phyloP scores from a whole-genome alignment of 441 rosid species.

The Biscutella laevigata region DNA sequence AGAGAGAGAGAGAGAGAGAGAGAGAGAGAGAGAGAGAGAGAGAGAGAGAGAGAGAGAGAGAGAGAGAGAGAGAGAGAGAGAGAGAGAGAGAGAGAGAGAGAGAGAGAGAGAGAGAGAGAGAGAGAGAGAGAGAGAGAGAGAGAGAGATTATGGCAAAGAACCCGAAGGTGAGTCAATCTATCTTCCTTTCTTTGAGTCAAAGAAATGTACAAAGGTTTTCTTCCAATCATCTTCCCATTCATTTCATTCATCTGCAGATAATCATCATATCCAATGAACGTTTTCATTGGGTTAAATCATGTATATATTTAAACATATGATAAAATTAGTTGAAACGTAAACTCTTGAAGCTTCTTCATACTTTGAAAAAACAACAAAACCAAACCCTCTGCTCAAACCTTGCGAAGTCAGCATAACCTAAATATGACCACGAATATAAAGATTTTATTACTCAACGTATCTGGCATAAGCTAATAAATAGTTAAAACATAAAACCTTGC shows the following conservation, averaged over 20 bases:
- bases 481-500: no score
- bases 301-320: not conserved
- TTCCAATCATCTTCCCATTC: constrained; percentile 65
- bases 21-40: no score
- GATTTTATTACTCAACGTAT: no score
- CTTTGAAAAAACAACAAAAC: constrained; percentile 60
- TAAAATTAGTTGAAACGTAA: not conserved
- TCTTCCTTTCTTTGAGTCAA: constrained; percentile 78
- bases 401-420: constrained; percentile 63
- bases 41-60: no score
- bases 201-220: constrained; percentile 73
- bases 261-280: not conserved
- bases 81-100: no score
- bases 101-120: no score
- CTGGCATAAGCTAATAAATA: no score
- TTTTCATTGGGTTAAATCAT: not conserved
- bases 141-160: not conserved
- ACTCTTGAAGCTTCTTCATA: constrained; percentile 67
- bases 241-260: constrained; percentile 44
- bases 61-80: no score
- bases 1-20: no score
- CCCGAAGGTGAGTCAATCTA: constrained; percentile 59
- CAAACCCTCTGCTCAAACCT: constrained; percentile 61
- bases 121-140: no score
- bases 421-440: no score